Percentiles rank a stretch among this genome's conserved stretches.
These are phyloP conservation scores for Prillingera fragicola DNA, from an alignment of 1,284 basidiomycete species.

Conservation along the genomic window DNA sequence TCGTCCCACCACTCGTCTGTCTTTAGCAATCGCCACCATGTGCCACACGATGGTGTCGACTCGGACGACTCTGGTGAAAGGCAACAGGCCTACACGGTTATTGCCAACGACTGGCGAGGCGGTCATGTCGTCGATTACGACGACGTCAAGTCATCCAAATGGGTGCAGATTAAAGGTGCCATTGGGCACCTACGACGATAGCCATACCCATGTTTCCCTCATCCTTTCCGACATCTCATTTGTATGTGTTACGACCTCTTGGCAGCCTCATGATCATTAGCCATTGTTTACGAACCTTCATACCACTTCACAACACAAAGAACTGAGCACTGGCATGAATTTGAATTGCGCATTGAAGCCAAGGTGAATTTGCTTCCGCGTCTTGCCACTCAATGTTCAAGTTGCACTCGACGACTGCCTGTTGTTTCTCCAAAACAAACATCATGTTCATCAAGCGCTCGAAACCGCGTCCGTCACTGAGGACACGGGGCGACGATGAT, in stretches of 20 bases:
- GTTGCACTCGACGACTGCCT: background rate
- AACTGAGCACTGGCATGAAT: no score
- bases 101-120: constrained; percentile 35
- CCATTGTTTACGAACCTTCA: no score
- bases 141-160: constrained; percentile 11
- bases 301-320: no score
- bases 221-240: no score
- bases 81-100: constrained; percentile 21
- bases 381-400: background rate
- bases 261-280: no score
- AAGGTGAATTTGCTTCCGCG: no score
- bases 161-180: constrained; percentile 22
- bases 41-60: constrained; percentile 24
- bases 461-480: constrained; percentile 35
- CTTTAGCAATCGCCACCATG: background rate
- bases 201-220: no score
- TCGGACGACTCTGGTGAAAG: constrained; percentile 31
- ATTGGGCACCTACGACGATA: constrained; percentile 14
- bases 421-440: background rate
- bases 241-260: no score
- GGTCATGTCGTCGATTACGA: constrained; percentile 4
- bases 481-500: constrained; percentile 31
- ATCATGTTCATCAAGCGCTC: constrained; percentile 45
- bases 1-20: background rate
- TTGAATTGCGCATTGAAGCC: no score